Percentiles rank a stretch among this genome's conserved stretches.
phyloP scores from a whole-genome alignment of 768 basidiomycete genomes.

The Chiua virens region DNA sequence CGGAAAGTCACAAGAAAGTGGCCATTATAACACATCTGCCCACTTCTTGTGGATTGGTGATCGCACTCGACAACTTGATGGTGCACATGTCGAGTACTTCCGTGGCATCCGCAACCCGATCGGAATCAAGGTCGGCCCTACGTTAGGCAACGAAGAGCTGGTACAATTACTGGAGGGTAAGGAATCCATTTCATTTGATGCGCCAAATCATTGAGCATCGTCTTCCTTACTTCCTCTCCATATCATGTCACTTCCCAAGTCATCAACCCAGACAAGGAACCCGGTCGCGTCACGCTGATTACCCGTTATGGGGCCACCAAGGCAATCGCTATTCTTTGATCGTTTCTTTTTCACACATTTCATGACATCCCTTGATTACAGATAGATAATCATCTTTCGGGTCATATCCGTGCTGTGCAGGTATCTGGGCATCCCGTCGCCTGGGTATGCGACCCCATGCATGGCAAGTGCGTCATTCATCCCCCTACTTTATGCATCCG shows the following conservation, averaged over 20 bases:
- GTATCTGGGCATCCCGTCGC: constrained; percentile 80
- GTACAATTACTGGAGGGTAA: constrained; percentile 72
- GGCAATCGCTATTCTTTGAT: constrained; percentile 37
- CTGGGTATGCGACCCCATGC: constrained; percentile 99
- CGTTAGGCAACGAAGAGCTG: constrained; percentile 77
- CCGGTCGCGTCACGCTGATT: constrained; percentile 85
- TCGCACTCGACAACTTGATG: constrained; percentile 86
- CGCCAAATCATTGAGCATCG: not conserved
- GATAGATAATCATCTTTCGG: constrained; percentile 74
- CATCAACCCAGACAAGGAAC: constrained; percentile 82
- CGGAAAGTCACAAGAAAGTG: constrained; percentile 29
- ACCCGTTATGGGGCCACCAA: constrained; percentile 91
- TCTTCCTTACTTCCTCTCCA: not conserved
- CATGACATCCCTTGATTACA: constrained; percentile 27
- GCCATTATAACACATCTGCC: constrained; percentile 86
- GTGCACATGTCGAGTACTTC: constrained; percentile 96
- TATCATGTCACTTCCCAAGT: constrained; percentile 42
- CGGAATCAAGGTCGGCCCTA: constrained; percentile 94
- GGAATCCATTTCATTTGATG: constrained; percentile 21
- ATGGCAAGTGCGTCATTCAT: constrained; percentile 77
- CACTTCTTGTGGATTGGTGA: constrained; percentile 99
- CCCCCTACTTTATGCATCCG: not conserved
- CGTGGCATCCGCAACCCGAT: constrained; percentile 90
- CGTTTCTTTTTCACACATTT: not conserved
- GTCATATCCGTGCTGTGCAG: constrained; percentile 82